Conservation (phyloP, 192 early-diverging fungal species). For the Coemansia sp. region DNA sequence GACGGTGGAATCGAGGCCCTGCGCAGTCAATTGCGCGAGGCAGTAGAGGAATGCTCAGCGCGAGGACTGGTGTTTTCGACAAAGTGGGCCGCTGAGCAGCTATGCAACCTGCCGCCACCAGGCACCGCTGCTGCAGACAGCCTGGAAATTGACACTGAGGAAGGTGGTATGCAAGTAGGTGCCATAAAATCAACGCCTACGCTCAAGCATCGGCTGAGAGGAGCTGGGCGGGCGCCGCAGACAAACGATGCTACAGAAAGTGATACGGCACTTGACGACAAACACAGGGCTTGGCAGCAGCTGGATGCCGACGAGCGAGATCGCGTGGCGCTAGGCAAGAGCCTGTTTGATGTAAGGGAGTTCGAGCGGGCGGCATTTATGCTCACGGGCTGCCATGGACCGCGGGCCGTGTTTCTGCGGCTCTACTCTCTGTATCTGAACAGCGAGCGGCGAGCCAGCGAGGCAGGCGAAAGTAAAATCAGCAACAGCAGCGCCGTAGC, state of each 20-base stretch:
- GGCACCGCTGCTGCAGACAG: background rate
- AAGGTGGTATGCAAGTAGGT: background rate
- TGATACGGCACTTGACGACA: background rate
- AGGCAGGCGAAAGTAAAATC: slow-evolving; percentile 3
- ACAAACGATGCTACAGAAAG: background rate
- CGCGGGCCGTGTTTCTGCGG: slow-evolving; percentile 67
- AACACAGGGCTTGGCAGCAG: slow-evolving; percentile 8
- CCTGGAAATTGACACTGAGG: background rate
- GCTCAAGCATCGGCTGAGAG: slow-evolving; percentile 21
- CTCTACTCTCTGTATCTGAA: slow-evolving; percentile 77
- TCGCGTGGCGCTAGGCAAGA: slow-evolving; percentile 61
- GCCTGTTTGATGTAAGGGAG: slow-evolving; percentile 72
- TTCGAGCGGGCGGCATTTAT: slow-evolving; percentile 62
- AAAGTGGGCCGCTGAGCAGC: slow-evolving; percentile 66
- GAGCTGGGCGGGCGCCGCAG: slow-evolving; percentile 2
- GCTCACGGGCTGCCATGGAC: slow-evolving; percentile 52
- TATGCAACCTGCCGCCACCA: slow-evolving; percentile 25
- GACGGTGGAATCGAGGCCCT: slow-evolving; percentile 15
- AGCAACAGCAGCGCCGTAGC: slow-evolving; percentile 12
- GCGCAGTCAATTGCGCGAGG: slow-evolving; percentile 56
- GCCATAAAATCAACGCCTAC: slow-evolving; percentile 10
- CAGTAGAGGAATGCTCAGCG: slow-evolving; percentile 63
- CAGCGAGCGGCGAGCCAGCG: slow-evolving; percentile 28
- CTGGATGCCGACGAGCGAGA: slow-evolving; percentile 27
- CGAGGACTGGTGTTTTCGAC: slow-evolving; percentile 68